Conservation (phyloP, 139 green algal genomes). For the Tetraselmis striata region DNA sequence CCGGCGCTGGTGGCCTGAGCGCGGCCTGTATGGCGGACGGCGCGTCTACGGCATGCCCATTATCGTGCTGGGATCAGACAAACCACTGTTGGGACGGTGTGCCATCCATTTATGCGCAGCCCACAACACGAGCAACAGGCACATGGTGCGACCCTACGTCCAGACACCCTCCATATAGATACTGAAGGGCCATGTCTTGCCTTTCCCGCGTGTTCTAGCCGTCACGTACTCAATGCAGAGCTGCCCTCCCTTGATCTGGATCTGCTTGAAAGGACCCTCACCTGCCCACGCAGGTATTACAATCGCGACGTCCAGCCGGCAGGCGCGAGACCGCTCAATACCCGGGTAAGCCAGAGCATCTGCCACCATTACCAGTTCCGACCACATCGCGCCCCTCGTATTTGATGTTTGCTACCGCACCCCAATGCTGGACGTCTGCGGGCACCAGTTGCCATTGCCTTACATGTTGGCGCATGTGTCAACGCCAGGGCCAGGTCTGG, state of each 20-base stretch:
- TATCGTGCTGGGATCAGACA: background rate
- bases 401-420: background rate
- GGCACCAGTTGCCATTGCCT: background rate
- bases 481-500: background rate
- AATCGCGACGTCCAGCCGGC: background rate
- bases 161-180: background rate
- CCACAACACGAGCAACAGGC: background rate
- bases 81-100: background rate
- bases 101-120: background rate
- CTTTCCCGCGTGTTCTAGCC: background rate
- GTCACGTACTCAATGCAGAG: background rate
- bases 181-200: too few relatives aligned
- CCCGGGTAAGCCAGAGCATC: background rate
- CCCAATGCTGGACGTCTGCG: background rate
- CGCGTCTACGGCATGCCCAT: background rate
- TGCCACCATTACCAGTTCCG: background rate
- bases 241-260: background rate
- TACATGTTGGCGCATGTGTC: too few relatives aligned
- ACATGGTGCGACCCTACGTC: background rate
- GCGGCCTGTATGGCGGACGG: background rate
- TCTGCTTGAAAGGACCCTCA: background rate
- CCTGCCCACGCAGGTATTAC: background rate
- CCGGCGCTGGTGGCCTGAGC: background rate
- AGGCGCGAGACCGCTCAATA: background rate
- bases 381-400: background rate